These are phyloP conservation scores for Helotiales sp. DNA, from an alignment of 2,329 filamentous ascomycete species.

Conservation along the genomic window DNA sequence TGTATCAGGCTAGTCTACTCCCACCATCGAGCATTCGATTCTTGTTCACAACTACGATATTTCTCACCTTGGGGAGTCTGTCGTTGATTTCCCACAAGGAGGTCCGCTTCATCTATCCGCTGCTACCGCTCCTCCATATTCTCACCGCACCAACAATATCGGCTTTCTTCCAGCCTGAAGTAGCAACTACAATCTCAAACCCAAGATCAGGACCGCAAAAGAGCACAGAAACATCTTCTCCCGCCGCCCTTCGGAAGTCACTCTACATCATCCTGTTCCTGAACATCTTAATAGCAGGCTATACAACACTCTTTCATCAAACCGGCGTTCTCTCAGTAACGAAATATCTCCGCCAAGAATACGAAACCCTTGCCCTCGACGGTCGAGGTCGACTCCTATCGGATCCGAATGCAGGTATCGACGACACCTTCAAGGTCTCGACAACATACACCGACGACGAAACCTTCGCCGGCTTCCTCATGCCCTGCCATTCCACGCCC, in stretches of 20 bases:
- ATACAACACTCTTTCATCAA: constrained; percentile 79
- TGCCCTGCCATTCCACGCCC: constrained; percentile 94
- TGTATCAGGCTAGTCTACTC: constrained; percentile 54
- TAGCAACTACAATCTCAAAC: constrained; percentile 34
- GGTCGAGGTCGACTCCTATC: constrained; percentile 43
- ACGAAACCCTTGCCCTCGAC: constrained; percentile 61
- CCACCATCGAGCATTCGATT: constrained; percentile 49
- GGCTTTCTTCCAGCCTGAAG: constrained; percentile 60
- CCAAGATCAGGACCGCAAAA: constrained; percentile 5
- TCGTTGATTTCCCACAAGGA: constrained; percentile 93
- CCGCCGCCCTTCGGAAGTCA: constrained; percentile 54
- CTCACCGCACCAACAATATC: constrained; percentile 72
- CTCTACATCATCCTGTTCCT: constrained; percentile 62
- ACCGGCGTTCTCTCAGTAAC: constrained; percentile 78
- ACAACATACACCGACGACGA: constrained; percentile 21
- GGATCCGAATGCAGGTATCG: constrained; percentile 27
- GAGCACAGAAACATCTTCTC: constrained; percentile 29
- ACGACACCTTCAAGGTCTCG: constrained; percentile 19
- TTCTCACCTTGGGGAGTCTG: constrained; percentile 65
- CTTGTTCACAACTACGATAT: constrained; percentile 53
- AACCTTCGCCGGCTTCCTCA: constrained; percentile 79
- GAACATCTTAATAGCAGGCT: constrained; percentile 75
- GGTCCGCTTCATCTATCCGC: constrained; percentile 93
- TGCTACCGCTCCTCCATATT: constrained; percentile 85
- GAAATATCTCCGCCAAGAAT: constrained; percentile 74